Evolutionary conservation across 1,139 yeast genomes (phyloP).

Genomic region (Zygoascus hellenicus): DNA sequence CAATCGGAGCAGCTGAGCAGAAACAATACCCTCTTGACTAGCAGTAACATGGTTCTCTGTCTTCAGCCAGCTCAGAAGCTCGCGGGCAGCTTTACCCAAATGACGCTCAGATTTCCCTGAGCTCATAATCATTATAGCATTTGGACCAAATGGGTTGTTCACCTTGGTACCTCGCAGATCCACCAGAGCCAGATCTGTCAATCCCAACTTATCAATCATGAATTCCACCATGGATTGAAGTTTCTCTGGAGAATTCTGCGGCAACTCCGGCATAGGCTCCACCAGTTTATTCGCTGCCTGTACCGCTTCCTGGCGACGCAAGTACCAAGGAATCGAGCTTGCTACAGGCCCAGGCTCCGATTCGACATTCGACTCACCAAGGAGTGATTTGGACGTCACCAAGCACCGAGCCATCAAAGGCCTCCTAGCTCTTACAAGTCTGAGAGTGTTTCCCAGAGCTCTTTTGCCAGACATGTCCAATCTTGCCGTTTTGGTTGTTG

Average conservation of each 20-base stretch:
- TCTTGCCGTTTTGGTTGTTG: too few species aligned
- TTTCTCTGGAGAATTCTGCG: constrained; percentile 49
- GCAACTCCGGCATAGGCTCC: constrained; percentile 38
- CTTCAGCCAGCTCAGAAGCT: constrained; percentile 47
- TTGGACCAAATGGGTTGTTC: constrained; percentile 37
- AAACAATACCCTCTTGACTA: constrained; percentile 63
- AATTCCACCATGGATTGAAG: constrained; percentile 43
- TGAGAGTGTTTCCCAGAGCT: too few species aligned
- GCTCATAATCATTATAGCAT: constrained; percentile 51
- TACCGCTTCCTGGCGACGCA: constrained; percentile 23
- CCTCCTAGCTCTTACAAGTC: too few species aligned
- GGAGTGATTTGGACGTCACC: too few species aligned
- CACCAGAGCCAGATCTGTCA: constrained; percentile 53
- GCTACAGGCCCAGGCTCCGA: too few species aligned
- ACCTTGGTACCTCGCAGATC: constrained; percentile 50
- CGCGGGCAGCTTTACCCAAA: constrained; percentile 62
- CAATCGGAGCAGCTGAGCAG: constrained; percentile 52
- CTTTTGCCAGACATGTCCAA: too few species aligned
- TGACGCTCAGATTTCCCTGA: constrained; percentile 79
- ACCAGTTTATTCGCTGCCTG: constrained; percentile 17
- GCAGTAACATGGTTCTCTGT: constrained; percentile 42
- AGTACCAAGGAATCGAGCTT: constrained; percentile 25
- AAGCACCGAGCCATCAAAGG: too few species aligned
- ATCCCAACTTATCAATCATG: constrained; percentile 57
- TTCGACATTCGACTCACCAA: too few species aligned